These are phyloP conservation scores for Sclerotinia nivalis DNA, from an alignment of 2,329 filamentous ascomycete species.

Conservation along the genomic window DNA sequence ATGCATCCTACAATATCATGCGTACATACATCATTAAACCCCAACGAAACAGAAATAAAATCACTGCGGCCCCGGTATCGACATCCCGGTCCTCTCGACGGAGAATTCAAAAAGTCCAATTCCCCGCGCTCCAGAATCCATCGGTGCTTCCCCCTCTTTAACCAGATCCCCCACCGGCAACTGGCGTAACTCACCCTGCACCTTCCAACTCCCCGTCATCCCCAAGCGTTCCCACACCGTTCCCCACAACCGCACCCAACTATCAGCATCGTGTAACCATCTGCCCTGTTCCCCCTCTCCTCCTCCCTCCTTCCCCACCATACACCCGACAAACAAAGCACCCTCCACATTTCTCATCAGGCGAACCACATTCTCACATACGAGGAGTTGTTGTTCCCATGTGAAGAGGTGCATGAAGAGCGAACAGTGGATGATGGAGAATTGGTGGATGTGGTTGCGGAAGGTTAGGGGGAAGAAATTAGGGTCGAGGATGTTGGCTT, in stretches of 20 bases:
- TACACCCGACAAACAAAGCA: constrained; percentile 17
- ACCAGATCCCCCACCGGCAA: neutral
- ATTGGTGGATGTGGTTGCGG: constrained; percentile 13
- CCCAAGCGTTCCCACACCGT: constrained; percentile 19
- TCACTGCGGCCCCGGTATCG: neutral
- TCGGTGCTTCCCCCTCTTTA: neutral
- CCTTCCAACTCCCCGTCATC: constrained; percentile 20
- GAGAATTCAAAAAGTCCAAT: constrained; percentile 17
- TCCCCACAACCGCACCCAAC: constrained; percentile 19
- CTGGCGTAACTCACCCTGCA: constrained; percentile 1
- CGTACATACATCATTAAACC: neutral
- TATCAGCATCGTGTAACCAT: constrained; percentile 23
- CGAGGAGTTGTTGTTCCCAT: constrained; percentile 24
- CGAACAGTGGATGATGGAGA: constrained; percentile 22
- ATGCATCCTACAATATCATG: no score
- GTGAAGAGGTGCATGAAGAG: constrained; percentile 26
- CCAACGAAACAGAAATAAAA: neutral
- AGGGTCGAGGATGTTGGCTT: constrained; percentile 20
- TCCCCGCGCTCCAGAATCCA: neutral
- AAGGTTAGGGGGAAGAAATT: constrained; percentile 23
- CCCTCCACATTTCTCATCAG: constrained; percentile 4
- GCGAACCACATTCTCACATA: constrained; percentile 7
- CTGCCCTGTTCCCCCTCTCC: constrained; percentile 14
- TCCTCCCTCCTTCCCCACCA: constrained; percentile 17
- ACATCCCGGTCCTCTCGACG: neutral